phyloP scores from a whole-genome alignment of 208 protist genomes.

The Trypanosoma lewisi region DNA sequence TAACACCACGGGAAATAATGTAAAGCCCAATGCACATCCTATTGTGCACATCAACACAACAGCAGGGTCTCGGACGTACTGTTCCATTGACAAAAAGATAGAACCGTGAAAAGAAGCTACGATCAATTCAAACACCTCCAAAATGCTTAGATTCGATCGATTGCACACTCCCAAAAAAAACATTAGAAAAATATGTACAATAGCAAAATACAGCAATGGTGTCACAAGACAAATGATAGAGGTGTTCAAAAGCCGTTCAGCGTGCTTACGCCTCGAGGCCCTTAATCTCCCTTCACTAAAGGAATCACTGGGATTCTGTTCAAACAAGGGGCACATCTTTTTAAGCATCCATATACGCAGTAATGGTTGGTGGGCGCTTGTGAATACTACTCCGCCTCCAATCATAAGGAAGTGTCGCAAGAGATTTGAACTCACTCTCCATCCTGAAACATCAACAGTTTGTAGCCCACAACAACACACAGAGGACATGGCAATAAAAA shows the following conservation, averaged over 20 bases:
- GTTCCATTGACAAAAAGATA: conserved; percentile 67
- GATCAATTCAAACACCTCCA: conserved; percentile 39
- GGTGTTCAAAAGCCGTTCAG: conserved; percentile 44
- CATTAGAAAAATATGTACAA: conserved; percentile 42
- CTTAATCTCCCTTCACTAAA: conserved; percentile 41
- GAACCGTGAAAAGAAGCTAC: conserved; percentile 69
- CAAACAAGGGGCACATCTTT: conserved; percentile 43
- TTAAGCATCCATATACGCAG: conserved; percentile 63
- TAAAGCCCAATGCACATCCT: conserved; percentile 70
- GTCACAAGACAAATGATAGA: conserved; percentile 50
- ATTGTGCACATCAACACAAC: conserved; percentile 45
- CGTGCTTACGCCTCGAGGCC: conserved; percentile 34
- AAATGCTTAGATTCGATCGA: conserved; percentile 32
- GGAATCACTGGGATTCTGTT: conserved; percentile 32
- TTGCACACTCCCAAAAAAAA: conserved; percentile 40
- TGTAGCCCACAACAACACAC: conserved; percentile 78
- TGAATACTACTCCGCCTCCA: conserved; percentile 61
- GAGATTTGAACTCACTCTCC: conserved; percentile 32
- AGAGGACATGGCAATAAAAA: conserved; percentile 65
- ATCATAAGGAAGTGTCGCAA: conserved; percentile 61
- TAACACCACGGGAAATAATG: conserved; percentile 64
- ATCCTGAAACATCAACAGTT: conserved; percentile 57
- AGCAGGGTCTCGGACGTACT: conserved; percentile 38
- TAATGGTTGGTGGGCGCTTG: conserved; percentile 62
- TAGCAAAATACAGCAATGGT: conserved; percentile 43